phyloP scores from a whole-genome alignment of 208 protist species.

The Leishmania lainsoni region DNA sequence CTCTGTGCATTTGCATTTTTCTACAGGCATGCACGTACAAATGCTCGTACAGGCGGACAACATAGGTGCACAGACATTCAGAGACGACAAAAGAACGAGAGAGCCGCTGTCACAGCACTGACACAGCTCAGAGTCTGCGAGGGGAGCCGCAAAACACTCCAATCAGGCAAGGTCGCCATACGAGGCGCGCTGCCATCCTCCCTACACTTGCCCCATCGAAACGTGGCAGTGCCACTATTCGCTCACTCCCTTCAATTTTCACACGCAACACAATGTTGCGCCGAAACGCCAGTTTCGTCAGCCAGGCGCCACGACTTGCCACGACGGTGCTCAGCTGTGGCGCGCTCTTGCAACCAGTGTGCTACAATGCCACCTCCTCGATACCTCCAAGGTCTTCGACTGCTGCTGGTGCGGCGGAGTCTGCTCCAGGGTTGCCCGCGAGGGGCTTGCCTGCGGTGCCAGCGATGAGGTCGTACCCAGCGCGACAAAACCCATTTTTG shows the following conservation, averaged over 20 bases:
- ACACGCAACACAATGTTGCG: constrained; percentile 12
- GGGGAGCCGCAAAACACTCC: not conserved
- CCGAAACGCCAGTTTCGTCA: not conserved
- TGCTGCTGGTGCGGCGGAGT: not conserved
- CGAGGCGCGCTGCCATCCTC: not conserved
- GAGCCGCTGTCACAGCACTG: not conserved
- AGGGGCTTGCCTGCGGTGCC: constrained; percentile 1
- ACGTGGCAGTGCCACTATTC: not conserved
- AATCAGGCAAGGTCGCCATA: not conserved
- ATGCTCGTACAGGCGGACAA: not conserved
- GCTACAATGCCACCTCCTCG: constrained; percentile 15
- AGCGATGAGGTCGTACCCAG: constrained; percentile 31
- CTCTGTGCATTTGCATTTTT: not conserved
- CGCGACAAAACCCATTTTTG: constrained; percentile 62
- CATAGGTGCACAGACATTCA: not conserved
- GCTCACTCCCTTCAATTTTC: not conserved
- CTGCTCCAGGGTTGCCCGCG: constrained; percentile 3
- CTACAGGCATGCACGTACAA: not conserved
- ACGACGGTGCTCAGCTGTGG: not conserved
- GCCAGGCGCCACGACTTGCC: not conserved
- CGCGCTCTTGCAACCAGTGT: not conserved
- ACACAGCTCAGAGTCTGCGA: not conserved
- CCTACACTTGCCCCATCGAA: not conserved
- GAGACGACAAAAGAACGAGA: not conserved
- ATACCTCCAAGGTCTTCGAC: constrained; percentile 4